Evolutionary conservation across 768 basidiomycete genomes (phyloP), one percentile per base, ranked within the genome.

Genomic region (Lyophyllum atratum): DNA sequence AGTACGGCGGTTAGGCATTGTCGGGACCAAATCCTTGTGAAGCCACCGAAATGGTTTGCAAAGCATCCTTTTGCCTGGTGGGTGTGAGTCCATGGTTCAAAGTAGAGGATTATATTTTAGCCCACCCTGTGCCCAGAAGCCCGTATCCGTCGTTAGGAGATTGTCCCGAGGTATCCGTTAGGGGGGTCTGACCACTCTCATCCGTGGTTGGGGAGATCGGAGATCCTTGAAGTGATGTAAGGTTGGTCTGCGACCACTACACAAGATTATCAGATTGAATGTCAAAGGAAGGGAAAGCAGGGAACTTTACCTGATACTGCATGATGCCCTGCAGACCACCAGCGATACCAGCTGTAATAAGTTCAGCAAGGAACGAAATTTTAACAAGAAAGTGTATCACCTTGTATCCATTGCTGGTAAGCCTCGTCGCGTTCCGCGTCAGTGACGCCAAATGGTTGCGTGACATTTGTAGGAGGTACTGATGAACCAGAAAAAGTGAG

Each of bases 71-170:
- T 58, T 73, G 51, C 11, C 77, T 77, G 53, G 31, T 37, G 45
- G n/a, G 14, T 26, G 43, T 52, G 22, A 56, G 43, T 25, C 15
- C 12, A 34, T 0, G 34, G 21, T 19, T 19, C 55, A 48, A 21
- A 47, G n/a, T 19, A 14, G 17, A 25, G 14, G 19, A 19, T 33
- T 24, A 19, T 34, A 49, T 21, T 48, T 22, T 19, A 25, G 63
- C 78, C 49, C 62, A 80, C 80, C 73, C 77, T 59, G 64, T 51
- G 14, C 76, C 78, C 34, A 74, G 70, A 52, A 64, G 73, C 34
- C 76, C 74, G 64, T 88, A 88, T 66, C 87, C 87, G 69, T 89
- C 87, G 54, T 85, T 84, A 25, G 87, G 87, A 3, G 85, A 84
- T n/a, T 74, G 51, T 7, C 82, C 84, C 4, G 79, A 80, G 19